These are phyloP conservation scores for Lenzites betulinus DNA, from an alignment of 768 basidiomycete species.

Conservation along the genomic window DNA sequence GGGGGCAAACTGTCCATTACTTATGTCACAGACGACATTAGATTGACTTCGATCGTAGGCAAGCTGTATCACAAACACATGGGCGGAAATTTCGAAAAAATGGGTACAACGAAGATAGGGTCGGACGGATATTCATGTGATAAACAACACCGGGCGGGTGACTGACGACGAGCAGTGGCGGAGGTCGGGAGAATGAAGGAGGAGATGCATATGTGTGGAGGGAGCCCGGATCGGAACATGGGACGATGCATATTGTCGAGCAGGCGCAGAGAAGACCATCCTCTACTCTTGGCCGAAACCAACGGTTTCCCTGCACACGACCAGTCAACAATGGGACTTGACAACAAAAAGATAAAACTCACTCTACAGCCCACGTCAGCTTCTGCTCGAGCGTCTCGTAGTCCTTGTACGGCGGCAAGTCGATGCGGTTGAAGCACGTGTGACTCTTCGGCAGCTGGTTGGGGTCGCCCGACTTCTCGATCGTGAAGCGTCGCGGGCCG, in stretches of 20 bases:
- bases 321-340: conserved; percentile 2
- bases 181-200: not conserved
- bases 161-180: too few species aligned
- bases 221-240: not conserved
- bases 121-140: conserved; percentile 8
- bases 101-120: conserved; percentile 4
- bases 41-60: not conserved
- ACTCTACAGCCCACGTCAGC: conserved; percentile 92
- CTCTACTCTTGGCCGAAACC: conserved; percentile 90
- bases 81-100: not conserved
- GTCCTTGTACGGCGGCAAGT: conserved; percentile 97
- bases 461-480: conserved; percentile 97
- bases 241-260: too few species aligned
- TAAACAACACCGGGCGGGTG: not conserved
- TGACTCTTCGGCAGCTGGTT: conserved; percentile 96
- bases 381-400: conserved; percentile 95
- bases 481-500: conserved; percentile 95
- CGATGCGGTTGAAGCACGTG: conserved; percentile 95
- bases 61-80: not conserved
- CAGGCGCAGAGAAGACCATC: not conserved
- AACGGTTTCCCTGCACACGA: conserved; percentile 73
- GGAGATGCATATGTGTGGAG: not conserved
- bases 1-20: conserved; percentile 3
- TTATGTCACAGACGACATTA: conserved; percentile 17
- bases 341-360: conserved; percentile 39